phyloP scores from a whole-genome alignment of 768 basidiomycete genomes.

The Pleurotus sapidus region DNA sequence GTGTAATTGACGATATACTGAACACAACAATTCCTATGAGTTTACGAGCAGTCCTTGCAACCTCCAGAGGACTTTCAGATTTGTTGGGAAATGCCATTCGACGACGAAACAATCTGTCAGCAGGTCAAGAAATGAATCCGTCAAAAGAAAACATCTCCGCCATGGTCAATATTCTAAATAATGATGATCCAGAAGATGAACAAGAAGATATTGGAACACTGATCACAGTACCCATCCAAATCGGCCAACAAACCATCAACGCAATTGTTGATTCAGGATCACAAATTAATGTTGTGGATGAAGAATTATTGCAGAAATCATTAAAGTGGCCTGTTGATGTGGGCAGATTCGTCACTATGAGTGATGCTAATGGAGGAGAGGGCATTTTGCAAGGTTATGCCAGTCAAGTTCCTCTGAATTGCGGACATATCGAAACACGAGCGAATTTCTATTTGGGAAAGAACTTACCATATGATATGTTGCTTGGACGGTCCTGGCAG shows the following conservation, averaged over 20 bases:
- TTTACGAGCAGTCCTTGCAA: neutral
- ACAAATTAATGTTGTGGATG: slow-evolving; percentile 19
- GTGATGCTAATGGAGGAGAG: slow-evolving; percentile 26
- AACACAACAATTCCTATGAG: neutral
- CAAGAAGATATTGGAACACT: slow-evolving; percentile 1
- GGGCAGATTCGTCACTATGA: slow-evolving; percentile 9
- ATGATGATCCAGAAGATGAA: neutral
- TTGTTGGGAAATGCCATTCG: neutral
- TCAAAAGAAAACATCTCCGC: too few relatives aligned
- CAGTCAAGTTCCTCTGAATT: slow-evolving; percentile 15
- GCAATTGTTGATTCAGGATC: slow-evolving; percentile 25
- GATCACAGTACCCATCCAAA: slow-evolving; percentile 13
- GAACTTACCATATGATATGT: slow-evolving; percentile 14
- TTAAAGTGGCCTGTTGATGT: slow-evolving; percentile 14
- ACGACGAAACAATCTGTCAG: neutral
- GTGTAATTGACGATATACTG: neutral
- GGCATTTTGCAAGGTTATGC: slow-evolving; percentile 17
- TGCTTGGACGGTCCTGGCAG: slow-evolving; percentile 23
- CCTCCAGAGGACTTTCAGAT: neutral
- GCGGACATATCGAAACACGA: slow-evolving; percentile 16
- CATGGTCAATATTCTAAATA: neutral
- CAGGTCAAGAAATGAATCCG: too few relatives aligned
- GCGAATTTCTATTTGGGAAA: slow-evolving; percentile 20
- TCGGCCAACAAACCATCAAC: slow-evolving; percentile 5
- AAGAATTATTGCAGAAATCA: slow-evolving; percentile 8